phyloP scores from a whole-genome alignment of 2,329 filamentous ascomycete genomes.

The Penicillium sp. region DNA sequence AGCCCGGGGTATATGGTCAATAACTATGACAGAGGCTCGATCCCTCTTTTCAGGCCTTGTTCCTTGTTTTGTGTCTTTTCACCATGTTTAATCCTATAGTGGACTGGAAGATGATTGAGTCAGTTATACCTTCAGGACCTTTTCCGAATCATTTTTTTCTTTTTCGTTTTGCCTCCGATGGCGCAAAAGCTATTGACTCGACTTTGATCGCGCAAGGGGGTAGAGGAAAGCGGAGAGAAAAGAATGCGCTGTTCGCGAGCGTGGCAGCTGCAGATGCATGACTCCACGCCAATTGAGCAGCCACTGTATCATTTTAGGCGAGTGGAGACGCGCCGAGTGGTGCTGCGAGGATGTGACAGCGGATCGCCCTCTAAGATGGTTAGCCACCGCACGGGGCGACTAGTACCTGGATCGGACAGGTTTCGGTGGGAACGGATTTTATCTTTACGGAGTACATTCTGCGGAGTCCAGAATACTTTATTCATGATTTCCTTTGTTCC shows the following conservation, averaged over 20 bases:
- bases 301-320: conserved; percentile 23
- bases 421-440: background rate
- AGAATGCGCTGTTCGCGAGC: conserved; percentile 33
- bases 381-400: conserved; percentile 23
- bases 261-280: conserved; percentile 34
- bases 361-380: conserved; percentile 27
- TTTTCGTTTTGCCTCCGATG: background rate
- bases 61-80: background rate
- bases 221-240: conserved; percentile 7
- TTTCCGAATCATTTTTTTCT: background rate
- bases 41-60: background rate
- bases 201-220: conserved; percentile 17
- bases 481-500: background rate
- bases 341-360: conserved; percentile 34
- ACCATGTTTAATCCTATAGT: conserved; percentile 14
- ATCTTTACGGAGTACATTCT: background rate
- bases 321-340: conserved; percentile 29
- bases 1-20: conserved; percentile 16
- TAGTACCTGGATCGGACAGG: conserved; percentile 25
- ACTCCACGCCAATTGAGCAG: conserved; percentile 11
- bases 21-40: conserved; percentile 2
- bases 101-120: conserved; percentile 6
- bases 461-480: background rate
- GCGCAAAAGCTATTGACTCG: background rate
- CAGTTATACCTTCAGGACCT: background rate